Conservation (phyloP, 352 stramenopile genomes). For the Phytophthora nicotianae region DNA sequence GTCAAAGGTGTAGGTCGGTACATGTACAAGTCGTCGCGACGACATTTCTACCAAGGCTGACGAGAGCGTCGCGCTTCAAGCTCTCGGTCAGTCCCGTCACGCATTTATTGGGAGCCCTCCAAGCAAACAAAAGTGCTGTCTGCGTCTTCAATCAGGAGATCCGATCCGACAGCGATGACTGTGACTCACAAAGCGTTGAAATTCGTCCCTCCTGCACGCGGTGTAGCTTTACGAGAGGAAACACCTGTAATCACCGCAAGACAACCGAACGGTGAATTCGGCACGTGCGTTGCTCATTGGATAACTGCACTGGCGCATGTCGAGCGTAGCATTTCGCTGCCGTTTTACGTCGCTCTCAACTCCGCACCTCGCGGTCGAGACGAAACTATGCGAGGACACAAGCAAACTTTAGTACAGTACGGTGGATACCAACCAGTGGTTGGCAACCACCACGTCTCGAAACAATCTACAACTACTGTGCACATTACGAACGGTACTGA, state of each 20-base stretch:
- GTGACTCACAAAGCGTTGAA: conserved; percentile 10
- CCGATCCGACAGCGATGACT: conserved; percentile 4
- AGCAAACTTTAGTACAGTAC: too few species aligned
- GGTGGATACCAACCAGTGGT: too few species aligned
- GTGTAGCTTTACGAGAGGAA: conserved; percentile 19
- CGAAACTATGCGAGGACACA: not conserved
- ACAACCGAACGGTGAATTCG: conserved; percentile 25
- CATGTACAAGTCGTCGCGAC: not conserved
- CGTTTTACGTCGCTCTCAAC: conserved; percentile 17
- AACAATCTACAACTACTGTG: too few species aligned
- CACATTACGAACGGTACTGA: too few species aligned
- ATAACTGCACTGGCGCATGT: conserved; percentile 23
- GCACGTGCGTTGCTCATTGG: conserved; percentile 25
- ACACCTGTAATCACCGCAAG: conserved; percentile 30
- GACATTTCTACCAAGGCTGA: not conserved
- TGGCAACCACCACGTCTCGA: too few species aligned
- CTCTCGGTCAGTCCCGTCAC: conserved; percentile 7
- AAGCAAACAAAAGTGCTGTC: conserved; percentile 34
- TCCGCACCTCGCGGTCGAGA: conserved; percentile 3
- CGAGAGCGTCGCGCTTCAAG: conserved; percentile 14
- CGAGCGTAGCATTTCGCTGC: conserved; percentile 11
- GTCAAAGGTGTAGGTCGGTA: not conserved
- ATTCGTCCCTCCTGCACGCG: conserved; percentile 9
- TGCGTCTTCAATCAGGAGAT: conserved; percentile 18
- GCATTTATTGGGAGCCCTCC: conserved; percentile 3